Evolutionary conservation across 2,329 filamentous ascomycete genomes (phyloP), one percentile per base, ranked within the genome.

Genomic region (Neofusicoccum parvum): DNA sequence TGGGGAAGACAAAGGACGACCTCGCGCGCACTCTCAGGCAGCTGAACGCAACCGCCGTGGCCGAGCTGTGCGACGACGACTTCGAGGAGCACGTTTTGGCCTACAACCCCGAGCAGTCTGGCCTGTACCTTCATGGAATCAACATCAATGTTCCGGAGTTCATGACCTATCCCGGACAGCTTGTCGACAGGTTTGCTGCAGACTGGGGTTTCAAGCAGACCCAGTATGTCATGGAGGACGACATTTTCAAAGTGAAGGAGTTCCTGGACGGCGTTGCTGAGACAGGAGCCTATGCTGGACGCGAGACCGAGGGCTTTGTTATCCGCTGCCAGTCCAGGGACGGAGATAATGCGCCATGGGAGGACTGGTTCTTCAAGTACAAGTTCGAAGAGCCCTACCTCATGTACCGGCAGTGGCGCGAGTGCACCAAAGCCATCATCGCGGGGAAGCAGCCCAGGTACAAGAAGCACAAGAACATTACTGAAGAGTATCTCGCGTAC

Each of bases 311-410:
- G 79, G 95, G 95, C 3, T 99, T 99, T 72, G 95, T 99, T 65
- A 90, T 99, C 70, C 90, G 95, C 65, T 98, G 95, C 68, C 85
- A 92, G 88, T 80, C 88, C 82, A 82, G 83, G 74, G 78, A 87
- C 34, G 81, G 82, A 0, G 80, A 78, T 1, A 75, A 76, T 14
- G 77, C 76, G 1, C 85, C 86, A 0, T 95, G 89, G 76, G 81
- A 86, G n/a, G 94, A 99, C 76, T 99, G 95, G 95, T 99, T 99
- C 80, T 99, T 99, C 88, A 99, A 99, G 80, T 99, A 94, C 86
- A 99, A 99, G 81, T 99, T 99, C 67, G 95, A 99, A 74, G 95
- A 99, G 80, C 95, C 95, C 0, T 99, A 99, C 75, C 82, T 99
- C 67, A 96, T 99, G 92, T 99, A 98, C 80, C 89, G 95, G 27